Evolutionary conservation across 2,329 filamentous ascomycete species (phyloP), one percentile per base, ranked within the genome.

Genomic region (Neonectria coccinea): DNA sequence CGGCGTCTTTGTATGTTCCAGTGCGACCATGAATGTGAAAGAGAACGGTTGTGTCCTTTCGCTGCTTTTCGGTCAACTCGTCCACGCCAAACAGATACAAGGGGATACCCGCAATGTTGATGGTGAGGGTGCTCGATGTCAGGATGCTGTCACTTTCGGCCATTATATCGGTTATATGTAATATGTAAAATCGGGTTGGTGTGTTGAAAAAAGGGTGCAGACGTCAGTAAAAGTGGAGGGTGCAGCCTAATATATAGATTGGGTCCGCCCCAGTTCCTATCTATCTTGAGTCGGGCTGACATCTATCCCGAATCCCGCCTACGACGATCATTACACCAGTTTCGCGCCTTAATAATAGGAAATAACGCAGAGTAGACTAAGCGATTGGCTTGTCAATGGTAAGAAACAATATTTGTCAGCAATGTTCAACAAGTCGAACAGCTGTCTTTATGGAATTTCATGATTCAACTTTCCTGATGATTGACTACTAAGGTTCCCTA

Each of bases 1-100:
- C 56, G 10, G 56, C 44, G 3, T 58, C 56, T 14, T 31, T 41
- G 25, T 58, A 51, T 1, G 56, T 58, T 8, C 56, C 22, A 3
- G 56, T 58, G 10, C 56, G 56, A n/a, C 56, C 56, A 7, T 58
- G 56, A 16, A 58, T 25, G 12, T 58, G 31, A 31, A 58, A 58
- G 20, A 58, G 45, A 18, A 51, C 56, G 2, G 56, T 51, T 16
- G 56, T 51, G 25, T 51, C 25, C 31, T 58, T 42, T 1, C 31
- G 31, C 25, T 58, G 56, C 7, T 25, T 31, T n/a, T 33, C 20
- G 20, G 18, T 58, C 10, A 58, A 11, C 56, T 58, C 45, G 14
- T 51, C 33, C 5, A 58, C 45, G 10, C 45, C 56, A 27, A 51
- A 58, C 20, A 51, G 22, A 20, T 58, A 58, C 20, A 51, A 16